These are phyloP conservation scores for Escallonia herrerae DNA, from an alignment of 129 eudicot genomes.

Conservation along the genomic window DNA sequence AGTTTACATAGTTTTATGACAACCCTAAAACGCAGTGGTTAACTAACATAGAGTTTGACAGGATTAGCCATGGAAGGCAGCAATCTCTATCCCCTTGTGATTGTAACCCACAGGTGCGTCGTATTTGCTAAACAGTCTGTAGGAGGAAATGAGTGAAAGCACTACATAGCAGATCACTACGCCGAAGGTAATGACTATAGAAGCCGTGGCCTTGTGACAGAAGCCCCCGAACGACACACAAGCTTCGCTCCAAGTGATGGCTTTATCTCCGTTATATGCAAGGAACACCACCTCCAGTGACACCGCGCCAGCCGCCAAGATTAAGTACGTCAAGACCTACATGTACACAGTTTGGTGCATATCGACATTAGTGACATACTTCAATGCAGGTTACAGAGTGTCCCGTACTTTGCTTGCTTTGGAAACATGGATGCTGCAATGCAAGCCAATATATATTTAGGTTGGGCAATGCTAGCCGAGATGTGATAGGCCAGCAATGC, in stretches of 20 bases:
- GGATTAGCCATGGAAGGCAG: slow-evolving; percentile 23
- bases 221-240: slow-evolving; percentile 67
- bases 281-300: slow-evolving; percentile 72
- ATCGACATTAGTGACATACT: too few relatives aligned
- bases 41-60: not conserved
- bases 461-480: too few relatives aligned
- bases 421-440: too few relatives aligned
- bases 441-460: too few relatives aligned
- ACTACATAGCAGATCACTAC: slow-evolving; percentile 63
- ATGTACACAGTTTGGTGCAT: not conserved
- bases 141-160: slow-evolving; percentile 71
- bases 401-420: too few relatives aligned
- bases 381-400: too few relatives aligned
- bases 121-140: slow-evolving; percentile 77
- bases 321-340: slow-evolving; percentile 64
- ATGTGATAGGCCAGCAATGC: too few relatives aligned
- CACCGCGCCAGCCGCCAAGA: slow-evolving; percentile 73
- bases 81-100: slow-evolving; percentile 47
- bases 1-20: not conserved
- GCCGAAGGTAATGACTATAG: slow-evolving; percentile 52
- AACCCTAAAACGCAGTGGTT: not conserved
- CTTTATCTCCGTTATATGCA: slow-evolving; percentile 72
- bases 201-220: slow-evolving; percentile 64
- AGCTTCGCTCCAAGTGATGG: slow-evolving; percentile 65
- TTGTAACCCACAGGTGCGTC: slow-evolving; percentile 58